phyloP scores from a whole-genome alignment of 164 flowering plant species.

The grape (Vitis vinifera) region ASM3070453v1 NC_081811.1:27583001-27583500 shows the following conservation, averaged over 20 bases:
- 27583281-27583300: constrained; percentile 74
- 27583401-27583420: background rate
- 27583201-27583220: background rate
- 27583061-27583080: too few species aligned
- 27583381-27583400: constrained; percentile 21
- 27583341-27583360: constrained; percentile 18
- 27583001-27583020: too few species aligned
- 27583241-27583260: constrained; percentile 74
- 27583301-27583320: constrained; percentile 64
- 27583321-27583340: constrained; percentile 32
- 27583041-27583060: too few species aligned
- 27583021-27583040: too few species aligned
- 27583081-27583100: too few species aligned
- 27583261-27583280: constrained; percentile 70
- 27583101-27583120: too few species aligned
- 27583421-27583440: too few species aligned
- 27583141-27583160: background rate
- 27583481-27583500: too few species aligned
- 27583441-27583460: too few species aligned
- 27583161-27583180: background rate
- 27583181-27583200: background rate
- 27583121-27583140: too few species aligned
- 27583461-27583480: too few species aligned
- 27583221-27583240: background rate
- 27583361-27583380: constrained; percentile 24